Conservation (phyloP, 768 basidiomycete genomes). For the Amyloporia xantha region DNA sequence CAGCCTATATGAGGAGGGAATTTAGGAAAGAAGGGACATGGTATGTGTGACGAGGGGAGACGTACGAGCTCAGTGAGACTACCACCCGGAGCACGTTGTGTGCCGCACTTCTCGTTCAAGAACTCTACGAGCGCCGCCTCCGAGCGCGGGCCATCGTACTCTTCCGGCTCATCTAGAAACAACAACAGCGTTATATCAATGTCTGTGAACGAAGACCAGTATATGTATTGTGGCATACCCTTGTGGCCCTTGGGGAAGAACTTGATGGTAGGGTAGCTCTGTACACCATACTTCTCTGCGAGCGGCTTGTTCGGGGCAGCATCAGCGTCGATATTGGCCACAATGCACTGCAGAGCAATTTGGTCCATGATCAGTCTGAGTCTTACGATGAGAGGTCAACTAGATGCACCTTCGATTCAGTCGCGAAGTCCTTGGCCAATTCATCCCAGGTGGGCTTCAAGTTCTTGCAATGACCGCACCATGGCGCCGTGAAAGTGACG, state of each 20-base stretch:
- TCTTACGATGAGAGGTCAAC: conserved; percentile 4
- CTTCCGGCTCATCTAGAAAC: conserved; percentile 36
- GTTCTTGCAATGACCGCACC: conserved; percentile 95
- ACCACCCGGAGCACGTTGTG: conserved; percentile 77
- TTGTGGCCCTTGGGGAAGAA: conserved; percentile 80
- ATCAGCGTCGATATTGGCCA: conserved; percentile 91
- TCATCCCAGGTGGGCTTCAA: conserved; percentile 82
- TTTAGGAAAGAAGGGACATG: not conserved
- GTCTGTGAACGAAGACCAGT: not conserved
- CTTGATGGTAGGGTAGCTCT: conserved; percentile 89
- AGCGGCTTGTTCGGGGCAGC: conserved; percentile 71
- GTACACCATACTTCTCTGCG: conserved; percentile 63
- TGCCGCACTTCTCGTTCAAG: conserved; percentile 85
- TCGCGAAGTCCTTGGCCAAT: conserved; percentile 75
- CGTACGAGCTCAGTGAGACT: conserved; percentile 63
- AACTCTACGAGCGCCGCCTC: conserved; percentile 73
- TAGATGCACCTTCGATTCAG: conserved; percentile 63
- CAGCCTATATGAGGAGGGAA: conserved; percentile 48
- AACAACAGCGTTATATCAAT: not conserved
- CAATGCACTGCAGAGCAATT: conserved; percentile 52
- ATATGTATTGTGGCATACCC: conserved; percentile 13
- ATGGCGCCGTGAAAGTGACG: conserved; percentile 77
- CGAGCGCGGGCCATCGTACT: conserved; percentile 64
- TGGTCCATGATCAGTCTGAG: not conserved
- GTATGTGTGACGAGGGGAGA: conserved; percentile 2